Conservation (phyloP, 768 basidiomycete genomes). For the Exidia glandulosa region DNA sequence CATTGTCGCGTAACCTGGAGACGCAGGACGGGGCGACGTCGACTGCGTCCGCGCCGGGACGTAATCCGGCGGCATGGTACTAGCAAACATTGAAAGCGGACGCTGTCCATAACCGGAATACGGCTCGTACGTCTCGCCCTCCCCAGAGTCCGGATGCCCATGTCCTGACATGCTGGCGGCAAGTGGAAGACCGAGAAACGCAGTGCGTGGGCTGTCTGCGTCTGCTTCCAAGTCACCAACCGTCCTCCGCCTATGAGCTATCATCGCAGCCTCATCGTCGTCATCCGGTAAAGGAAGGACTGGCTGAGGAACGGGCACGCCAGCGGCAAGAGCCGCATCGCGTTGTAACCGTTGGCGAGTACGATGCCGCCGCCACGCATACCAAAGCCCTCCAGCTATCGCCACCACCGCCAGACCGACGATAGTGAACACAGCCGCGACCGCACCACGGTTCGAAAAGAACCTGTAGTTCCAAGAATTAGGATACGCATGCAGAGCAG, state of each 20-base stretch:
- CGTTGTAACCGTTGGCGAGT: conserved; percentile 51
- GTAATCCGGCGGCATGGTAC: not conserved
- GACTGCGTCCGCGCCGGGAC: not conserved
- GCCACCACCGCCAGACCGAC: conserved; percentile 71
- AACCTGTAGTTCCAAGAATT: conserved; percentile 39
- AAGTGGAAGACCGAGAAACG: not conserved
- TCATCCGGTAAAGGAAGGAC: not conserved
- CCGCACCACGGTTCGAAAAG: conserved; percentile 80
- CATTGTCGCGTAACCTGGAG: not conserved
- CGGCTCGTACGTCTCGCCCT: not conserved
- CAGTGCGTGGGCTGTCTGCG: not conserved
- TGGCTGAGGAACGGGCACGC: not conserved
- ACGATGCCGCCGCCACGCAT: conserved; percentile 57
- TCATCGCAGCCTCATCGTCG: not conserved
- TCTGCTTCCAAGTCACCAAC: not conserved
- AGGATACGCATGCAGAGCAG: not conserved
- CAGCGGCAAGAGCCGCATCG: conserved; percentile 57
- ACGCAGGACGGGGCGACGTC: not conserved
- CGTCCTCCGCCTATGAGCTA: not conserved
- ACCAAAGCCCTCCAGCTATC: conserved; percentile 58
- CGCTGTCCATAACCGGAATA: not conserved
- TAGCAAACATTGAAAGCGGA: not conserved
- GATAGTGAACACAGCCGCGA: conserved; percentile 83
- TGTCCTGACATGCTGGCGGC: not conserved
- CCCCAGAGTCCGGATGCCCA: not conserved